Conservation (phyloP, 1,284 basidiomycete species). For the Afroboletus lepidellus region DNA sequence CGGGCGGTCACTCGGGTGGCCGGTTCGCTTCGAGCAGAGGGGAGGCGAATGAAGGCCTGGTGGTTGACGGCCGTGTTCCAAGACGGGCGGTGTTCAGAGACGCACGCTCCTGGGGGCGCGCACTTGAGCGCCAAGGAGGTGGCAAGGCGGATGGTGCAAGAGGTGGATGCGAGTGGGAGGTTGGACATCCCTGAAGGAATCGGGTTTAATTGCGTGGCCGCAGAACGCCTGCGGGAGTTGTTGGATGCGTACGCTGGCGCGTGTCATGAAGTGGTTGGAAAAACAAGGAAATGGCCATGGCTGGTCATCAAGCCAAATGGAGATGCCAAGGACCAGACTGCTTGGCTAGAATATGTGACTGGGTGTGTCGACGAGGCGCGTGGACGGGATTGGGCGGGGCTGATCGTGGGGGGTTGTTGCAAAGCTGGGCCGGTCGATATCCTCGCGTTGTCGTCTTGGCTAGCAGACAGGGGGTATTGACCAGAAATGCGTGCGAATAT, state of each 20-base stretch:
- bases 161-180: conserved; percentile 17
- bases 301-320: conserved; percentile 77
- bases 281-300: conserved; percentile 39
- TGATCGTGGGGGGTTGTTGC: conserved; percentile 75
- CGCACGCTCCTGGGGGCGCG: conserved; percentile 26
- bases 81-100: conserved; percentile 49
- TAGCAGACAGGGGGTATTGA: conserved; percentile 15
- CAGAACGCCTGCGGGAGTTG: conserved; percentile 39
- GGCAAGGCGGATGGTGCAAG: conserved; percentile 35
- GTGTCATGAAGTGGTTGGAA: conserved; percentile 15
- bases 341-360: conserved; percentile 48
- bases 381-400: conserved; percentile 46
- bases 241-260: conserved; percentile 34
- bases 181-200: conserved; percentile 46
- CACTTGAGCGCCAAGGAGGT: conserved; percentile 37
- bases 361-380: conserved; percentile 28
- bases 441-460: conserved; percentile 23
- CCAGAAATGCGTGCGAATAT: conserved; percentile 19
- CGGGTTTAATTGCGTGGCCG: conserved; percentile 72
- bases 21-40: conserved; percentile 6
- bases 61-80: conserved; percentile 79
- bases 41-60: conserved; percentile 60
- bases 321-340: conserved; percentile 35
- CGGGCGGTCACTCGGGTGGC: conserved; percentile 38
- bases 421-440: conserved; percentile 61